Conservation (phyloP, 2,329 filamentous ascomycete species). For the Diplodia intermedia region DNA sequence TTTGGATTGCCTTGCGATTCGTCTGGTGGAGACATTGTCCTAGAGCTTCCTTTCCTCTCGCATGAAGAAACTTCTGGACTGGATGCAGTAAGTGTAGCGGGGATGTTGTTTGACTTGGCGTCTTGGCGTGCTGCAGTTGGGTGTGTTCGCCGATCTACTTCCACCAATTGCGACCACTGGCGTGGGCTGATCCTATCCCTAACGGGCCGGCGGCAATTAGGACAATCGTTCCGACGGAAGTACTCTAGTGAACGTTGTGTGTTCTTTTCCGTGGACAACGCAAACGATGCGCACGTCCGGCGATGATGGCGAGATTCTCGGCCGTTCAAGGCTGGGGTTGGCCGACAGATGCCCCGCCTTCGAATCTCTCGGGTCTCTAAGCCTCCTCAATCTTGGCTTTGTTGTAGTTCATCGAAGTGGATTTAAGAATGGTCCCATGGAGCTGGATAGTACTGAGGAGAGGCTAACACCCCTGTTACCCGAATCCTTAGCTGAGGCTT, state of each 20-base stretch:
- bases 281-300: background rate
- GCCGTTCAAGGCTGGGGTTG: background rate
- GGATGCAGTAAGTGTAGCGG: conserved; percentile 15
- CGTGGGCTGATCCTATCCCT: background rate
- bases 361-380: background rate
- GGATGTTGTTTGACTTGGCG: conserved; percentile 28
- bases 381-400: background rate
- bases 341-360: background rate
- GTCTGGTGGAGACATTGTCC: conserved; percentile 22
- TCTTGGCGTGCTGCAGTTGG: conserved; percentile 16
- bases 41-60: background rate
- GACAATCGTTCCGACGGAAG: conserved; percentile 11
- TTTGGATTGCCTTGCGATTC: background rate
- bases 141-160: conserved; percentile 2
- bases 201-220: conserved; percentile 10
- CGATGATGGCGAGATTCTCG: conserved; percentile 11
- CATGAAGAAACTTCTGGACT: conserved; percentile 14
- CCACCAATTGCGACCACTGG: conserved; percentile 17
- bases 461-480: background rate
- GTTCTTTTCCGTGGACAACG: background rate
- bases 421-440: background rate
- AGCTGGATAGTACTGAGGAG: background rate
- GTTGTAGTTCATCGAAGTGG: background rate
- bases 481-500: conserved; percentile 9
- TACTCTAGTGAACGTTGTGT: background rate